Evolutionary conservation across 148 eudicot species (phyloP).

Genomic region (Bassia scoparia): DNA sequence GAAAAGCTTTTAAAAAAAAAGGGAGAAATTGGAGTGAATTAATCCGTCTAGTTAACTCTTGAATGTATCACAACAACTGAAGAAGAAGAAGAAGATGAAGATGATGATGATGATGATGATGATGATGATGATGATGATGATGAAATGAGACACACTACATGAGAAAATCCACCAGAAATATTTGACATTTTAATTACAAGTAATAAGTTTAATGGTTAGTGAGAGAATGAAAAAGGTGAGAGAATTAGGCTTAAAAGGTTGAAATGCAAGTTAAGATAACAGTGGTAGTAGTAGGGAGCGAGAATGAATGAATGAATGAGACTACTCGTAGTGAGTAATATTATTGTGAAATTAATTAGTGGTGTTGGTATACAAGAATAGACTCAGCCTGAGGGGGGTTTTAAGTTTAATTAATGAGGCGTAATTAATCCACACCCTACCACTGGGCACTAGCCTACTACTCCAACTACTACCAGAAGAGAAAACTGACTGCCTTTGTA

Average conservation of each 20-base stretch:
- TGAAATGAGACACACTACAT: constrained; percentile 13
- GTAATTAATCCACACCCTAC: not conserved
- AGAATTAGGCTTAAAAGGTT: not conserved
- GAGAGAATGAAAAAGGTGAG: not conserved
- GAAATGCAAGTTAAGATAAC: constrained; percentile 10
- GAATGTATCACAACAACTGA: constrained; percentile 7
- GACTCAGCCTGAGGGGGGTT: too few species aligned
- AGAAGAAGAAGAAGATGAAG: not conserved
- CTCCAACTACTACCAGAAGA: constrained; percentile 17
- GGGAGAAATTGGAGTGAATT: not conserved
- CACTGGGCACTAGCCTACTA: not conserved
- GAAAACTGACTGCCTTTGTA: not conserved
- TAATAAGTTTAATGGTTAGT: too few species aligned
- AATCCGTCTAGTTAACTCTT: not conserved
- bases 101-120: constrained; percentile 7
- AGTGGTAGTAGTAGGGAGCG: too few species aligned
- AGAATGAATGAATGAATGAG: too few species aligned
- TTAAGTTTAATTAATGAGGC: constrained; percentile 4
- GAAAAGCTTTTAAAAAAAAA: not conserved
- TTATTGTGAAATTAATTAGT: not conserved
- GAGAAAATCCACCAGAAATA: not conserved
- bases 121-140: not conserved
- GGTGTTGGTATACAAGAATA: too few species aligned
- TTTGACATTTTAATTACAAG: constrained; percentile 19
- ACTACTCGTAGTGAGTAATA: not conserved